Conservation (phyloP, 2,329 filamentous ascomycete genomes). For the Hirsutella thompsonii region DNA sequence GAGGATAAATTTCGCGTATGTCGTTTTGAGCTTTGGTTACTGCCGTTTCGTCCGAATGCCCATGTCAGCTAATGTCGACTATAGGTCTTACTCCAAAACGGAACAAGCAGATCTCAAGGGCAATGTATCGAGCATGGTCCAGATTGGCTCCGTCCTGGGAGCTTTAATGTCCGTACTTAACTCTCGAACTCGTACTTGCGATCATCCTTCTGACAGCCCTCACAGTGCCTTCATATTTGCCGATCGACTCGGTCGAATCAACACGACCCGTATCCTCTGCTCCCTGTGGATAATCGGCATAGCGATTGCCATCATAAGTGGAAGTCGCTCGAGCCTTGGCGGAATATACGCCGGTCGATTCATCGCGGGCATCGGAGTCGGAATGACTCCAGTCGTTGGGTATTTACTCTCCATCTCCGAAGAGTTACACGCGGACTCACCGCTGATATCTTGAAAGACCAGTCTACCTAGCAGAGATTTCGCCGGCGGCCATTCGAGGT, state of each 20-base stretch:
- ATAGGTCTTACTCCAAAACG: slow-evolving; percentile 35
- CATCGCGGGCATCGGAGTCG: slow-evolving; percentile 53
- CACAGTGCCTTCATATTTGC: slow-evolving; percentile 43
- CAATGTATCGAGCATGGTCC: slow-evolving; percentile 73
- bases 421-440: neutral
- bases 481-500: slow-evolving; percentile 55
- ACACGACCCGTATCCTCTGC: slow-evolving; percentile 46
- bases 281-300: slow-evolving; percentile 45
- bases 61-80: too few species aligned
- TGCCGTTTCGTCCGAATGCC: too few species aligned
- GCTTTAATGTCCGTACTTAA: slow-evolving; percentile 42
- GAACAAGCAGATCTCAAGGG: slow-evolving; percentile 56
- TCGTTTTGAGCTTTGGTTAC: too few species aligned
- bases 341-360: slow-evolving; percentile 54
- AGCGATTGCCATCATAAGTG: slow-evolving; percentile 41
- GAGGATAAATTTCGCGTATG: slow-evolving; percentile 18
- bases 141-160: slow-evolving; percentile 62
- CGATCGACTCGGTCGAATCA: slow-evolving; percentile 49
- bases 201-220: neutral
- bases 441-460: slow-evolving; percentile 24
- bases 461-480: slow-evolving; percentile 61
- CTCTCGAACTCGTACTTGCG: too few species aligned
- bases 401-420: slow-evolving; percentile 8
- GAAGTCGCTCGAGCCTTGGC: slow-evolving; percentile 36
- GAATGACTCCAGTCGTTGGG: slow-evolving; percentile 53